These are phyloP conservation scores for Phytopythium kandeliae DNA, from an alignment of 352 stramenopile genomes.

Conservation along the genomic window DNA sequence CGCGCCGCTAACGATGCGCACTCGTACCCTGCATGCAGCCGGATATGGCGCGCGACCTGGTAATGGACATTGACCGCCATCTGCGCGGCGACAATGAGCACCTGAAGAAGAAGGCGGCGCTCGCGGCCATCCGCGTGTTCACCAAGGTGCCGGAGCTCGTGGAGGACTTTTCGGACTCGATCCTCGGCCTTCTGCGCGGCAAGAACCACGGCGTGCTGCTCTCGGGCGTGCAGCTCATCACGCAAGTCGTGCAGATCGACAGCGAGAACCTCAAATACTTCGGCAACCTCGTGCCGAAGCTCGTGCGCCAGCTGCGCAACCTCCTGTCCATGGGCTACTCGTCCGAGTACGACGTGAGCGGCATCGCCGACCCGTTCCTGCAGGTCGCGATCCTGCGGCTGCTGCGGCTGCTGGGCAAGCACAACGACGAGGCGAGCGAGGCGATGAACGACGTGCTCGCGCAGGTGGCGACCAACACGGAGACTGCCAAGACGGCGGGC, in stretches of 20 bases:
- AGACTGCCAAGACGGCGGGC: slow-evolving; percentile 98
- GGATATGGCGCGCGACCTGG: slow-evolving; percentile 98
- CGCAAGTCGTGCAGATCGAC: slow-evolving; percentile 86
- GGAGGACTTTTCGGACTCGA: slow-evolving; percentile 97
- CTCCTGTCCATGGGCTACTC: slow-evolving; percentile 97
- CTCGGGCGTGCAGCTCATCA: slow-evolving; percentile 96
- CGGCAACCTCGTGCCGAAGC: slow-evolving; percentile 61
- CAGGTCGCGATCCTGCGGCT: slow-evolving; percentile 89
- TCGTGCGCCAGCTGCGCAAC: slow-evolving; percentile 91
- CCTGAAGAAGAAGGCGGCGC: slow-evolving; percentile 96
- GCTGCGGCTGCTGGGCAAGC: slow-evolving; percentile 93
- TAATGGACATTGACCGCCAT: slow-evolving; percentile 97
- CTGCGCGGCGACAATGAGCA: slow-evolving; percentile 92
- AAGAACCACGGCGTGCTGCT: slow-evolving; percentile 98
- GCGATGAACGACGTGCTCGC: slow-evolving; percentile 97
- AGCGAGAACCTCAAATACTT: slow-evolving; percentile 73
- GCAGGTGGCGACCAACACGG: slow-evolving; percentile 99
- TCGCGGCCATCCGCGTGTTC: slow-evolving; percentile 91
- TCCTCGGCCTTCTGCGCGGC: slow-evolving; percentile 91
- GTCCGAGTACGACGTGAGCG: slow-evolving; percentile 97
- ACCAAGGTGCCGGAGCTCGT: slow-evolving; percentile 97
- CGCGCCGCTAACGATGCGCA: too few species aligned
- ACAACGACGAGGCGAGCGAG: slow-evolving; percentile 92
- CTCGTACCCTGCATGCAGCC: slow-evolving; percentile 28
- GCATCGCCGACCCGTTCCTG: slow-evolving; percentile 98